phyloP scores from a whole-genome alignment of 2,329 filamentous ascomycete genomes.

The Uncinocarpus reesii region DNA sequence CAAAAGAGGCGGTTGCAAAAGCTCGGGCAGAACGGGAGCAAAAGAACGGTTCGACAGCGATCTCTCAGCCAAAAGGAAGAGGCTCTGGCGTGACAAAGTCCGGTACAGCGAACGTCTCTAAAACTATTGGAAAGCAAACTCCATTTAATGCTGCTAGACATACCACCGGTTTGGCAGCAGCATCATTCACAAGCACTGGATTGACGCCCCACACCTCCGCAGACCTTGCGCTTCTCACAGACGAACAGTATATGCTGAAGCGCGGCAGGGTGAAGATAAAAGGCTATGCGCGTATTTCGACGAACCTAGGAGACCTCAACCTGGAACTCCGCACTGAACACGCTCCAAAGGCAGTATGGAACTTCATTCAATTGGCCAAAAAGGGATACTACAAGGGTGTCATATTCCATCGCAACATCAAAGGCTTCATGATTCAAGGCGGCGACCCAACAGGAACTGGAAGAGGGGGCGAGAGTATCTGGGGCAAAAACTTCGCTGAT shows the following conservation, averaged over 20 bases:
- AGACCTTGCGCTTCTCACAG: constrained; percentile 73
- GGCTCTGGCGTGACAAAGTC: constrained; percentile 19
- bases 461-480: constrained; percentile 77
- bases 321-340: constrained; percentile 84
- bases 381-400: constrained; percentile 82
- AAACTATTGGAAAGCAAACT: constrained; percentile 25
- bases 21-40: constrained; percentile 63
- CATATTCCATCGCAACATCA: constrained; percentile 84
- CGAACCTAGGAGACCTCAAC: constrained; percentile 73
- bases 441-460: constrained; percentile 90
- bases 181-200: constrained; percentile 90
- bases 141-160: constrained; percentile 81
- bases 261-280: constrained; percentile 80
- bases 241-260: constrained; percentile 95
- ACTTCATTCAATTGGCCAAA: constrained; percentile 79
- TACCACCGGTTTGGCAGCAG: constrained; percentile 82
- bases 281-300: constrained; percentile 83
- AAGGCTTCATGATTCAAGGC: constrained; percentile 95
- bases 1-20: constrained; percentile 87
- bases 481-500: constrained; percentile 89
- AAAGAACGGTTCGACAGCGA: constrained; percentile 45
- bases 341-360: constrained; percentile 91
- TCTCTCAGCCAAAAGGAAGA: constrained; percentile 14
- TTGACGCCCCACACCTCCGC: constrained; percentile 83
- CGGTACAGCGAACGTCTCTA: constrained; percentile 17